A percentile compares a stretch with the other conserved stretches of the same genome.
phyloP scores from a whole-genome alignment of 2,329 filamentous ascomycete genomes.

The Fusarium fracticaudum region DNA sequence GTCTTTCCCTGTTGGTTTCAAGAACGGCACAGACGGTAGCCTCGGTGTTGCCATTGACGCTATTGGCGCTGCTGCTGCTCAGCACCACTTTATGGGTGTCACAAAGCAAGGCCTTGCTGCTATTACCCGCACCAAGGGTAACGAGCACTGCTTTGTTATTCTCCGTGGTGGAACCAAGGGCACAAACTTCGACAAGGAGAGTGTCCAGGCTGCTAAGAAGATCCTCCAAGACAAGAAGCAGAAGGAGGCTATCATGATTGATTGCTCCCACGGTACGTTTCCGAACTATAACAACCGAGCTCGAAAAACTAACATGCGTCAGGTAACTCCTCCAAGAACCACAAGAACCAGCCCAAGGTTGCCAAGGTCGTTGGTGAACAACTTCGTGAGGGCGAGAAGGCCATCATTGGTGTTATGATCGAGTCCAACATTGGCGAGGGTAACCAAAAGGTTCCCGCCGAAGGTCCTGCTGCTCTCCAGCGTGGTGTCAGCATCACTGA shows the following conservation, averaged over 20 bases:
- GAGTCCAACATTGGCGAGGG: conserved; percentile 96
- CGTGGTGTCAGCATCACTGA: conserved; percentile 95
- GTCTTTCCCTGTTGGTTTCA: conserved; percentile 98
- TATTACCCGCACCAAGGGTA: conserved; percentile 91
- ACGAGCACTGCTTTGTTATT: conserved; percentile 98
- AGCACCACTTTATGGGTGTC: conserved; percentile 97
- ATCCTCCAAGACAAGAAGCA: conserved; percentile 83
- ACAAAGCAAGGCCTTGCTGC: conserved; percentile 97
- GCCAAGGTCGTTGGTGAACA: conserved; percentile 85
- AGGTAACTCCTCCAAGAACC: conserved; percentile 98
- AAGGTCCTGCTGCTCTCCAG: conserved; percentile 81
- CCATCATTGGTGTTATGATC: conserved; percentile 97
- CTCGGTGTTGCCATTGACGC: conserved; percentile 93
- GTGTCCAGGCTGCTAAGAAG: conserved; percentile 81
- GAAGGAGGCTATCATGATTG: conserved; percentile 93
- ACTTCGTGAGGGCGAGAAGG: conserved; percentile 84
- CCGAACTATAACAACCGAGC: conserved; percentile 51
- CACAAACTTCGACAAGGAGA: conserved; percentile 92
- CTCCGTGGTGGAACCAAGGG: conserved; percentile 90
- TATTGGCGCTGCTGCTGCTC: conserved; percentile 85
- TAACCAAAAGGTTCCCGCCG: conserved; percentile 86
- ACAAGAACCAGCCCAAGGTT: conserved; percentile 96
- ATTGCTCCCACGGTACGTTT: conserved; percentile 89
- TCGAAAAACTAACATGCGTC: neutral
- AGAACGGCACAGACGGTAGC: conserved; percentile 97